Evolutionary conservation across 495 filamentous ascomycete genomes (phyloP), one percentile per base, ranked within the genome.

Genomic region (Neurospora sublineolata): DNA sequence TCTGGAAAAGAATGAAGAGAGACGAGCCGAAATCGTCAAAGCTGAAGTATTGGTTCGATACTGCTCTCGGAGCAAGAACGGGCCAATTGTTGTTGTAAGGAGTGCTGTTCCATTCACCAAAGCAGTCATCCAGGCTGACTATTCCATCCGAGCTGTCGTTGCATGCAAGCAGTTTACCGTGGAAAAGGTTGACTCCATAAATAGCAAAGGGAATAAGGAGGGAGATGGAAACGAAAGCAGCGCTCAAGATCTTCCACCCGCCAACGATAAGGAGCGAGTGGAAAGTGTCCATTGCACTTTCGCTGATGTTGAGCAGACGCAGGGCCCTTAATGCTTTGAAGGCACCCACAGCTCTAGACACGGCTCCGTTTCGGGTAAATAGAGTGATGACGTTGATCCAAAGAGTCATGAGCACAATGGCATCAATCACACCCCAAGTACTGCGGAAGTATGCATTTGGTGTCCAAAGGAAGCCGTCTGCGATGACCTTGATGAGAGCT

Each of bases 261-360:
- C 94, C 94, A 27, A 95, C 86, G 74, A 99, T 91, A 68, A 99
- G 92, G 74, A 99, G 89, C 0, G 94, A 97, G 77, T 99, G 95
- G 76, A 99, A 98, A 0, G 94, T 97, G 77, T 97, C 91, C 77
- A 94, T 88, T 41, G 95, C 96, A 77, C 93, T 97, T 77, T 97
- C 94, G 78, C 94, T 97, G 72, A 99, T 92, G 74, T 97, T 98
- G 74, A 99, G 87, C 36, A 99, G 82, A 60, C 95, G 86, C 33
- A 99, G 84, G 41, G 95, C 96, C 79, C 95, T 90, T n/a, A 99
- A 87, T 30, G 95, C 95, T 84, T 99, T 99, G 84, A 99, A 98
- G 37, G 96, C 95, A 58, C 95, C 95, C 69, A 99, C 92, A 23
- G 93, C 91, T 76, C 95, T 84, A 5, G 94, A 96, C 67, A 97